Base-by-base conservation (phyloP, 164 flowering plant genomes). In the Magnolia sinica region DNA sequence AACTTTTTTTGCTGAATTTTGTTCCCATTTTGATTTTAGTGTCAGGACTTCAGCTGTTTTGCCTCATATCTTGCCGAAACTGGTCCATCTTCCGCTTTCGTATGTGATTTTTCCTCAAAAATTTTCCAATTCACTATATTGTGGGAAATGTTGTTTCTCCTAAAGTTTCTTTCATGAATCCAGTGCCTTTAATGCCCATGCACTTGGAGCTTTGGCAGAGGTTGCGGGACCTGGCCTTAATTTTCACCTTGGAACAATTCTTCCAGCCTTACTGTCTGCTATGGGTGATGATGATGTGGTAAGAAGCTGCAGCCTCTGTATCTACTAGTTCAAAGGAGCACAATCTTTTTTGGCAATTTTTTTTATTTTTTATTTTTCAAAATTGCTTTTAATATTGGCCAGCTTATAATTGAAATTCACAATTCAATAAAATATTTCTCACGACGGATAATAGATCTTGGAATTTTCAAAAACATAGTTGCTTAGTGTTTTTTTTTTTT, bases 111-210 rank as follows among this genome's bases (percentile, higher is more conserved):
- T 68, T 58, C 29, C 76, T 63, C 14, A 13, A 8, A 67, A 76
- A 74, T 20, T 20, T 55, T 67, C 23, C 31, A 65, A 4, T 52
- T 22, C 8, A 4, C 24, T 31, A 55, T n/a, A 27, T 9, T 55
- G 70, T 70, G 1, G 29, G 55, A 29, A 16, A 16, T 19, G 63
- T 66, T 0, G 31, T 59, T 4, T 70, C 73, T n/a, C 73, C 51
- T 1, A 82, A 71, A 20, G n/a, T n/a, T 80, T 75, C 76, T 24
- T 23, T 72, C 52, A 61, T 81, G 27, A 27, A 8, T 84, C 18
- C 85, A 96, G 99, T 68, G 99, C 97, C 73, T 96, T 96, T 77
- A 94, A 92, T 85, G 98, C 97, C 71, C 98, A 94, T 87, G 99
- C 99, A 73, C 80, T 96, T 71, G 99, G 98, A 76, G 98, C 99